Base-by-base conservation (phyloP, 1,284 basidiomycete genomes). In the Trametes pubescens region DNA sequence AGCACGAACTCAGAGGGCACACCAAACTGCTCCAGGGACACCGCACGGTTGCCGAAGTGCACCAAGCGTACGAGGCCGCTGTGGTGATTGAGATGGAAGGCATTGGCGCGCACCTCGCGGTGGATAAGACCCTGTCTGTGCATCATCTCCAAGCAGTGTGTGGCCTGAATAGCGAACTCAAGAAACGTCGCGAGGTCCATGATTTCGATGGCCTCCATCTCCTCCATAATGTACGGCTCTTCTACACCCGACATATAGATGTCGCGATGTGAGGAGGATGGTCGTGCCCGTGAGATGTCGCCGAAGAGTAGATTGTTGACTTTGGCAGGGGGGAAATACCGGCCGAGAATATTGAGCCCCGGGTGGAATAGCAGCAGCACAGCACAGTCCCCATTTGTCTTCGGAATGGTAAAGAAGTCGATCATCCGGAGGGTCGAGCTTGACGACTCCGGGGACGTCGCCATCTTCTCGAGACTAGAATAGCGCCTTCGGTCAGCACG, bases 141-240 rank as follows among this genome's bases (percentile, higher is more conserved):
- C 69, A 90, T 79, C 59, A 82, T 79, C 73, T 90, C 87, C 54
- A 91, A 70, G 71, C 89, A 91, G 68, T 86, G 84, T 1, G 89
- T 90, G 4, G 89, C 86, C 70, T 91, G 87, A 49, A 91, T 87
- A 6, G 89, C 86, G 71, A 91, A 91, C 88, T 91, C 89, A 7
- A 91, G 78, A 73, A 91, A 91, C 0, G 88, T 86, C 16, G 89
- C 89, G 26, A 91, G 77, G 74, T 91, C 89, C 86, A 91, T 90
- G 55, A 89, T 85, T 70, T 89, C 88, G 61, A 85, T 85, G 13
- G 80, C 81, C 66, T 86, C 87, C 75, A 83, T 79, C 64, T 85
- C 86, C 59, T 84, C 85, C 56, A 78, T 74, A 26, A 79, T 71
- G 59, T 83, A 82, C 10, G 77, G 72, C 59, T 85, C 84, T 62